phyloP scores from a whole-genome alignment of 306 rosid species.

The Quercus agrifolia region DNA sequence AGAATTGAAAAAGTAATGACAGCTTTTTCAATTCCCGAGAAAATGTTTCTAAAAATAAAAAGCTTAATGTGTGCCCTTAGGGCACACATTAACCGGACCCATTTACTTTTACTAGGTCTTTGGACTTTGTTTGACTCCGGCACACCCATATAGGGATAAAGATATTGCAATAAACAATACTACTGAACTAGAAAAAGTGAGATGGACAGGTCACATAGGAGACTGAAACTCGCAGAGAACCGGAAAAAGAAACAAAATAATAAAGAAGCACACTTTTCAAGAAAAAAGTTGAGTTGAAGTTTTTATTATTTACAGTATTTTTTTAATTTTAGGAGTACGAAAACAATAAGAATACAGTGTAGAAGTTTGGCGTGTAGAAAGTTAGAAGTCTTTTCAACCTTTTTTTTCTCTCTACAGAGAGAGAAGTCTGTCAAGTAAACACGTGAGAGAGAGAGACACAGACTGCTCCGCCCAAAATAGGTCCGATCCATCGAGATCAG shows the following conservation, averaged over 20 bases:
- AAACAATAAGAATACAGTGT: not conserved
- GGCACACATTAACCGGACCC: too few relatives aligned
- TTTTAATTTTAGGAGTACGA: too few relatives aligned
- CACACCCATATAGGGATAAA: not conserved
- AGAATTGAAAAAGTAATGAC: too few relatives aligned
- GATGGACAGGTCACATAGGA: not conserved
- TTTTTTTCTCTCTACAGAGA: conserved; percentile 2
- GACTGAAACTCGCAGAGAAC: not conserved
- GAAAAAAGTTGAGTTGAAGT: not conserved
- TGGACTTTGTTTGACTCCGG: conserved; percentile 26
- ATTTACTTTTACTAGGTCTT: not conserved
- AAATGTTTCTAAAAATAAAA: too few relatives aligned
- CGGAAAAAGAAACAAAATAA: not conserved
- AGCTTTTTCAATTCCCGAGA: too few relatives aligned
- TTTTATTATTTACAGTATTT: not conserved
- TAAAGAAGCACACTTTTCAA: conserved; percentile 21
- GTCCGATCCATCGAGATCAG: not conserved
- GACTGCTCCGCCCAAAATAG: not conserved
- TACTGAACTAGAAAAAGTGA: not conserved
- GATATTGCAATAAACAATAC: not conserved
- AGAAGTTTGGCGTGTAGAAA: conserved; percentile 26
- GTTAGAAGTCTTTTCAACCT: conserved; percentile 32
- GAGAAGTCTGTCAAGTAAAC: not conserved
- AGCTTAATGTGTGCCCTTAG: too few relatives aligned
- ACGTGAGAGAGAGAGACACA: conserved; percentile 35